Evolutionary conservation across 1,139 yeast genomes (phyloP), one percentile per base, ranked within the genome.

Genomic region (Magnusiomyces sp.): DNA sequence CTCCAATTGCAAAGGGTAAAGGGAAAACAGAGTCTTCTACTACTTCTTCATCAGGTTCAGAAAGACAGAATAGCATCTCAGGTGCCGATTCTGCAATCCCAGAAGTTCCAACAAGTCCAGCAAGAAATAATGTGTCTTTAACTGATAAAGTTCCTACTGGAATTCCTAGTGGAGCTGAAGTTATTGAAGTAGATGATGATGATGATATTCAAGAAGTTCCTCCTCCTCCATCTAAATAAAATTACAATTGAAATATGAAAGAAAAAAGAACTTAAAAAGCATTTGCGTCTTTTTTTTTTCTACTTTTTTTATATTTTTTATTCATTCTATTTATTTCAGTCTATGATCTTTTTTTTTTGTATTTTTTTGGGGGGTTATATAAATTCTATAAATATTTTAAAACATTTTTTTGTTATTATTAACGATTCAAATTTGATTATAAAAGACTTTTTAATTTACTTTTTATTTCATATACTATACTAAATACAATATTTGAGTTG

Each of bases 151-250:
- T 11, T 17, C 4, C 29, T 20, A 23, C 2, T 16, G 40, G 19
- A 7, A 19, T 31, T 4, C 37, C 45, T 10, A 32, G n/a, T 31
- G 38, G 38, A 2, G 45, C 23, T 5, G 45, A 42, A 32, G 45
- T 42, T 5, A 42, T 42, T 32, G 45, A 42, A 14, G 45, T 42
- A 11, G 45, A 42, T 32, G 45, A 42, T 10, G 45, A 42, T 32
- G 29, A 23, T 23, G 29, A 23, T 7, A 23, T 23, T 23, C 29
- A 23, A 23, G 29, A 23, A 23, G 29, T 23, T 23, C 29, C 29
- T 23, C 29, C 29, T 23, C 7, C 29, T 23, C 29, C 6, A 23
- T 34, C 29, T n/a, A 37, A 42, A 2, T 10, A 14, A n/a, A 40
- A 40, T 19, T 32, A 20, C 2, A 5, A 7, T 2, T 37, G 36